Evolutionary conservation across 2,329 filamentous ascomycete species (phyloP), one percentile per base, ranked within the genome.

Genomic region (Neofusicoccum umdonicola): DNA sequence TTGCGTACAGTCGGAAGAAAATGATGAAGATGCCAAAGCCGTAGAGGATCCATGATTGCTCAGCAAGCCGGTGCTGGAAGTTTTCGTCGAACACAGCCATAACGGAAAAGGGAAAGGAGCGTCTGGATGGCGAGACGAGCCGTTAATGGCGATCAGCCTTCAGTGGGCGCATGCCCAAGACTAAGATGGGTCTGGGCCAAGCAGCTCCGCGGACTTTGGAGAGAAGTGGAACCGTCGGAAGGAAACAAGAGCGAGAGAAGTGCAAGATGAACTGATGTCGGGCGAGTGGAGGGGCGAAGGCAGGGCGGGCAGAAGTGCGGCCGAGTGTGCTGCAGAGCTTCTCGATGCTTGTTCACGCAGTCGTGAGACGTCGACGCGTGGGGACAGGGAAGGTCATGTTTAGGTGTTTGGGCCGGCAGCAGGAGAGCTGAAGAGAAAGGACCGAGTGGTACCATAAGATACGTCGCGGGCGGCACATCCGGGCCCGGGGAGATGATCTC

Each of bases 21-120:
- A 75, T 74, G 27, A 72, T 58, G 45, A 70, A 67, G 62, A 74
- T 74, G 13, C 73, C 71, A 41, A 74, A 67, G 5, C 69, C 68
- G 63, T 73, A 74, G 3, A 74, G 61, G 12, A 65, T 68, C 73
- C 73, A 75, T 66, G 72, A 73, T 31, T 74, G 67, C 37, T 64
- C 63, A 19, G 60, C 35, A 15, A 62, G 58, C 45, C 15, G 12
- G 2, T 31, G 44, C 58, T 51, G 58, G 19, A 62, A 62, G 13
- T 12, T 35, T 22, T 51, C 34, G 19, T 62, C 58, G 45, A 62
- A 62, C 13, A 41, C 47, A 17, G 58, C 45, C 58, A 62, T 62
- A 12, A 27, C 42, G 56, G 8, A 47, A 17, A 22, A 9, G 56
- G 22, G 39, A 58, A 39, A 45, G 54, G 54, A 35, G 22, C 39